Evolutionary conservation across 1,139 yeast genomes (phyloP).

Genomic region (Wickerhamomyces sp.): DNA sequence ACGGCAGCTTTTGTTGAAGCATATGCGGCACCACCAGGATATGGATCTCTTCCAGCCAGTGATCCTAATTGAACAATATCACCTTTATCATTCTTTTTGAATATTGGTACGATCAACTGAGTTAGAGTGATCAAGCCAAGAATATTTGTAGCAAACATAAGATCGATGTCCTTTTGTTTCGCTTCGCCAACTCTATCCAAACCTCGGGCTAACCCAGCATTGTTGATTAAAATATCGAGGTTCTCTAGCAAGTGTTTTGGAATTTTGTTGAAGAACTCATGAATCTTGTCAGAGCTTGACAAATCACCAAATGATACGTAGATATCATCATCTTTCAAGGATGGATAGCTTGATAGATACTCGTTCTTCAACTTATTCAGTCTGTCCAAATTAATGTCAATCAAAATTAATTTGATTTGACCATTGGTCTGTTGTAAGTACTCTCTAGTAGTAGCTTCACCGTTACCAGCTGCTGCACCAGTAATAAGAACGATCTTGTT

Average conservation of each 20-base stretch:
- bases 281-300: constrained; percentile 36
- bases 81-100: constrained; percentile 43
- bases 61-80: constrained; percentile 70
- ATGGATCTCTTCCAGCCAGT: constrained; percentile 72
- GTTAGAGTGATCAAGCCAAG: constrained; percentile 54
- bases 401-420: constrained; percentile 15
- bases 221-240: constrained; percentile 55
- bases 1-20: constrained; percentile 74
- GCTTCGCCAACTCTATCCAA: constrained; percentile 50
- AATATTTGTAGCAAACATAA: constrained; percentile 60
- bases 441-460: constrained; percentile 15
- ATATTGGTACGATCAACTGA: constrained; percentile 48
- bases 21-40: constrained; percentile 72
- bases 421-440: constrained; percentile 15
- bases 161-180: constrained; percentile 41
- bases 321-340: constrained; percentile 5
- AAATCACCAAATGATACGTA: constrained; percentile 18
- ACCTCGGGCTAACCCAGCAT: constrained; percentile 72
- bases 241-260: constrained; percentile 41
- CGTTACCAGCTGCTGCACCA: constrained; percentile 22
- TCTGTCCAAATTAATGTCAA: constrained; percentile 13
- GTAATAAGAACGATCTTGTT: constrained; percentile 18
- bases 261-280: constrained; percentile 35
- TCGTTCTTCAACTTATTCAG: constrained; percentile 11
- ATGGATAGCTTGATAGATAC: constrained; percentile 24